phyloP scores from a whole-genome alignment of 1,284 basidiomycete genomes.

The Moesziomyces parantarcticus region DNA sequence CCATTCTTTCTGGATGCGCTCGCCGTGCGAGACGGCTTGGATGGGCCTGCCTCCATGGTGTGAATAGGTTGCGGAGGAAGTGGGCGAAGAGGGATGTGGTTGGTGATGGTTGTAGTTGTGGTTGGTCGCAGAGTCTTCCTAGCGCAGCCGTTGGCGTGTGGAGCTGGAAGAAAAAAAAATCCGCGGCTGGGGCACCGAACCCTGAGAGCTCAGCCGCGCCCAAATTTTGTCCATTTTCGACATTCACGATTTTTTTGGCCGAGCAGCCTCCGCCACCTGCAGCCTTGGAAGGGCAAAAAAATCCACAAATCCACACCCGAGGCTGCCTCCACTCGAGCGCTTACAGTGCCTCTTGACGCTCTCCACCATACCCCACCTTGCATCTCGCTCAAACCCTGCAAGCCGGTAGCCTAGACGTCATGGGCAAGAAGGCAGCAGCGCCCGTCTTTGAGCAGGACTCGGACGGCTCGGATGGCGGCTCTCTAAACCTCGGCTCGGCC shows the following conservation, averaged over 20 bases:
- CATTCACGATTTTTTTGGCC: too few relatives aligned
- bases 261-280: too few relatives aligned
- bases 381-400: too few relatives aligned
- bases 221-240: slow-evolving; percentile 3
- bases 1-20: slow-evolving; percentile 16
- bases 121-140: too few relatives aligned
- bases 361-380: not conserved
- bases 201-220: slow-evolving; percentile 10
- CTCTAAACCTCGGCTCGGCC: slow-evolving; percentile 17
- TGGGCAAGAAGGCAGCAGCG: slow-evolving; percentile 3
- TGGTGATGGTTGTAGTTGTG: too few relatives aligned
- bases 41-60: slow-evolving; percentile 46
- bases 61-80: not conserved
- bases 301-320: too few relatives aligned
- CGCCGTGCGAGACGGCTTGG: slow-evolving; percentile 17
- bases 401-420: not conserved
- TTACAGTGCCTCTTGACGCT: not conserved
- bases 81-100: too few relatives aligned
- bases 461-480: slow-evolving; percentile 28
- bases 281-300: too few relatives aligned
- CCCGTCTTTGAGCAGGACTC: slow-evolving; percentile 40
- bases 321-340: slow-evolving; percentile 6
- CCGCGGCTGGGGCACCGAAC: slow-evolving; percentile 6
- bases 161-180: slow-evolving; percentile 13
- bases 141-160: too few relatives aligned